Evolutionary conservation across 1,139 yeast species (phyloP), one percentile per base, ranked within the genome.

Genomic region (Pneumocystis oryctolagi): DNA sequence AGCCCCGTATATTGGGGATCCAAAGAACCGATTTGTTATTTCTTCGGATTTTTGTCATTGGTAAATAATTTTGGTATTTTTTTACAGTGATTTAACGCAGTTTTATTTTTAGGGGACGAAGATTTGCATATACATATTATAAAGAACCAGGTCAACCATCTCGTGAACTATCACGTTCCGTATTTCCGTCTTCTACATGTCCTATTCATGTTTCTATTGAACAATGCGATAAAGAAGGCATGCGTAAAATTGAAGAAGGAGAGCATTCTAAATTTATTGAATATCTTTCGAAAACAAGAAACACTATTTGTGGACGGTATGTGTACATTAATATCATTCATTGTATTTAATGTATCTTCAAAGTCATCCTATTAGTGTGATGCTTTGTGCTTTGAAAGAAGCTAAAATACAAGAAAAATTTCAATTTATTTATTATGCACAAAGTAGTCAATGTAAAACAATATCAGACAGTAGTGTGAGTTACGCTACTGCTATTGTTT

Each of bases 21-120:
- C 79, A 31, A 74, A 75, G 42, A 85, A 84, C 70, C 84, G 89
- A 1, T 87, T 92, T 73, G 82, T 88, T 32, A 79, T 92, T 5
- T 87, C 95, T 70, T 83, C 95, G 1, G 99, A 92, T 74, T 94
- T 92, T 71, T 90, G 97, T 71, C 98, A 92, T 71, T 92, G 98
- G 98, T 97, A 97, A 12, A 28, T 9, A 42, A 2, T n/a, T n/a
- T 18, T 14, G 6, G 5, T 4, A n/a, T 39, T 37, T 5, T 37
- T 39, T n/a, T 14, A 16, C 16, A 6, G 47, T 4, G 20, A n/a
- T 70, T n/a, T n/a, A n/a, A n/a, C 79, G 3, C 75, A 95, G 60
- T 89, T 89, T 71, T 84, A 83, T 14, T 89, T 85, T 71, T 62
- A 47, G 68, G 66, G 65, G 68, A 64, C 25, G 69, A 64, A 34